These are phyloP conservation scores for Pseudogymnoascus sp. DNA, from an alignment of 2,329 filamentous ascomycete genomes.

Conservation along the genomic window DNA sequence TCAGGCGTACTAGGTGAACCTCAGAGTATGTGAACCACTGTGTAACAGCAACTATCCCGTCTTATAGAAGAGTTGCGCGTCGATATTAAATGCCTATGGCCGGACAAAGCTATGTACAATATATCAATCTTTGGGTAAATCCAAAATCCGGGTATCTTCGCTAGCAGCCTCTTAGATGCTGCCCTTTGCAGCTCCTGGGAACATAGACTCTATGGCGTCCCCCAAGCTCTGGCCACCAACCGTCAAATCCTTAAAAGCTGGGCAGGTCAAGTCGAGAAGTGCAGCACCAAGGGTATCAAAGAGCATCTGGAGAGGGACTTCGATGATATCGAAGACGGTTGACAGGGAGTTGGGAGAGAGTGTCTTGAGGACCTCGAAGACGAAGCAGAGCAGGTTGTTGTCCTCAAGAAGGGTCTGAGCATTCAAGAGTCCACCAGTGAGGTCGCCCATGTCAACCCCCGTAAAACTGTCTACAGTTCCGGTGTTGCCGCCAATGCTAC, in stretches of 20 bases:
- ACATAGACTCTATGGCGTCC: constrained; percentile 10
- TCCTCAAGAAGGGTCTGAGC: constrained; percentile 34
- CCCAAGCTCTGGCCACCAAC: constrained; percentile 11
- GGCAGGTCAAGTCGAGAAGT: constrained; percentile 24
- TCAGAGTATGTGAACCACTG: not conserved
- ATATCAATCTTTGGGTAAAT: not conserved
- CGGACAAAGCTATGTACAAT: not conserved
- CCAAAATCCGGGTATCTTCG: not conserved
- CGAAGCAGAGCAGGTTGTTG: constrained; percentile 40
- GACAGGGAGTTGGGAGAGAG: constrained; percentile 34
- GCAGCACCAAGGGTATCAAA: constrained; percentile 25
- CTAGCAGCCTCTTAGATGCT: not conserved
- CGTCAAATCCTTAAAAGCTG: constrained; percentile 22
- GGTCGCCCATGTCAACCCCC: constrained; percentile 34
- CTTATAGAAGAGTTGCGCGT: not conserved
- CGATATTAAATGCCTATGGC: not conserved
- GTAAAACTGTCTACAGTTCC: constrained; percentile 42
- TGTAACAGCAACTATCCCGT: not conserved
- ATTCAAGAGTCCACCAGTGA: constrained; percentile 39
- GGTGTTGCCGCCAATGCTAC: constrained; percentile 40
- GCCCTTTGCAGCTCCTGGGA: constrained; percentile 11
- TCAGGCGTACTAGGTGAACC: not conserved
- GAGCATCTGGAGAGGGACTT: constrained; percentile 25
- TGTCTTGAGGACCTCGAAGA: constrained; percentile 31
- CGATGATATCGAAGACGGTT: constrained; percentile 29